Evolutionary conservation across 2,329 filamentous ascomycete species (phyloP).

Genomic region (Elsinoe arachidis): DNA sequence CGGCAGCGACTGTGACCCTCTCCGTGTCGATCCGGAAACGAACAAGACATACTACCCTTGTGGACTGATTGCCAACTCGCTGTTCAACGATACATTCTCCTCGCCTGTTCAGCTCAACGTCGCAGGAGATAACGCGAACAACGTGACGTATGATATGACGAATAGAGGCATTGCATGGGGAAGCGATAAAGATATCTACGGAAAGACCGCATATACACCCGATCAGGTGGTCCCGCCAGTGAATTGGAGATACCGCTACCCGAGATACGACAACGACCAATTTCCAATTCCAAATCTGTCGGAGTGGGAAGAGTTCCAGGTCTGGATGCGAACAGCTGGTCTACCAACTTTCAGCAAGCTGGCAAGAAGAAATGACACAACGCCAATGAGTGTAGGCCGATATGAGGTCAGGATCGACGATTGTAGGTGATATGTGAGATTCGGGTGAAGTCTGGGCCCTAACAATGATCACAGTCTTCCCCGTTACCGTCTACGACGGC

Average conservation of each 20-base stretch:
- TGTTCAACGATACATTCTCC: slow-evolving; percentile 88
- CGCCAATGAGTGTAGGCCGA: slow-evolving; percentile 57
- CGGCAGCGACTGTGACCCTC: slow-evolving; percentile 64
- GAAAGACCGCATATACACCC: slow-evolving; percentile 55
- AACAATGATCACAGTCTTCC: slow-evolving; percentile 56
- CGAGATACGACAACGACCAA: slow-evolving; percentile 57
- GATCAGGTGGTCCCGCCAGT: slow-evolving; percentile 68
- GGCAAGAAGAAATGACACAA: slow-evolving; percentile 68
- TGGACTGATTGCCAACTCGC: slow-evolving; percentile 88
- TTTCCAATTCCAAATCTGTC: slow-evolving; percentile 63
- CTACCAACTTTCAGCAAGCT: slow-evolving; percentile 93
- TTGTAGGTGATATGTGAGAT: slow-evolving; percentile 48
- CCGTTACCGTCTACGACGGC: slow-evolving; percentile 67
- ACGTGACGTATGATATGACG: slow-evolving; percentile 63
- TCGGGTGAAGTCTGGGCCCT: too few relatives aligned
- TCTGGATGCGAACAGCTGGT: slow-evolving; percentile 98
- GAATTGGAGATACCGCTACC: slow-evolving; percentile 70
- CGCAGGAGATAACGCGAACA: slow-evolving; percentile 29
- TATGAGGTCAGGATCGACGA: slow-evolving; percentile 72
- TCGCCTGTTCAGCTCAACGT: slow-evolving; percentile 55
- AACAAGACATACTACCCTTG: slow-evolving; percentile 81
- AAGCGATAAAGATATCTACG: slow-evolving; percentile 74
- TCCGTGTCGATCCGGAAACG: slow-evolving; percentile 36
- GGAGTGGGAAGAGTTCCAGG: slow-evolving; percentile 77
- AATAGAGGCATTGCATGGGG: slow-evolving; percentile 75